Evolutionary conservation across 2,329 filamentous ascomycete species (phyloP), one percentile per base, ranked within the genome.

Genomic region (Lasiodiplodia hormozganensis): DNA sequence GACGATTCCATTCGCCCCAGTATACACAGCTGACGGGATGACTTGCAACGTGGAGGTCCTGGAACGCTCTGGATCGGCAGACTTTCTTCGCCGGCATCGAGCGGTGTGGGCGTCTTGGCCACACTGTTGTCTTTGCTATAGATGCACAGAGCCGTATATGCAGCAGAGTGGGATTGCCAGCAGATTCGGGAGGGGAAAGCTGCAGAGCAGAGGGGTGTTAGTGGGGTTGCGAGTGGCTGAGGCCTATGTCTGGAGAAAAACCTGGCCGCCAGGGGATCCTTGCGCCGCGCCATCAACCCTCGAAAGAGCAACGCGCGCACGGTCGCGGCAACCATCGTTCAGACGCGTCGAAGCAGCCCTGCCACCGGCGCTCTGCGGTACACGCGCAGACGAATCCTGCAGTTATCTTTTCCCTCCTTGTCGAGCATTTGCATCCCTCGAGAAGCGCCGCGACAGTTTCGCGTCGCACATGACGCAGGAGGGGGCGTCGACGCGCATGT

Each of bases 211-310:
- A 28, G 28, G 28, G 47, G 11, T 23, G 56, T n/a, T 12, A n/a
- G 38, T 43, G 25, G 43, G 16, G n/a, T 6, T 28, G 38, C 21
- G 23, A 47, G 60, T 52, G 60, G 60, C 47, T 52, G 47, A 34
- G 58, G 18, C 58, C 43, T 23, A 18, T 18, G 51, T 36, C 58
- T 62, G 58, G 43, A 62, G 43, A 62, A 49, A 62, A 62, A 62
- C 23, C 36, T 60, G 40, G 58, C 10, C 58, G 58, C 58, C 8
- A 36, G 28, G 28, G 23, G 58, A 49, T 62, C 58, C 58, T 16
- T 62, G 58, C 58, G 28, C 58, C 4, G 57, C 23, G 8, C 14
- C 23, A n/a, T 40, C 57, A 49, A 31, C 38, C 7, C 58, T 62
- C 12, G 34, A 62, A 62, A 43, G 40, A 49, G 58, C 47, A 64